A percentile compares a stretch with the other conserved stretches of the same genome.
Conservation (phyloP, 225 moss, liverwort and hornwort species). For the Sphagnum tenellum region DNA sequence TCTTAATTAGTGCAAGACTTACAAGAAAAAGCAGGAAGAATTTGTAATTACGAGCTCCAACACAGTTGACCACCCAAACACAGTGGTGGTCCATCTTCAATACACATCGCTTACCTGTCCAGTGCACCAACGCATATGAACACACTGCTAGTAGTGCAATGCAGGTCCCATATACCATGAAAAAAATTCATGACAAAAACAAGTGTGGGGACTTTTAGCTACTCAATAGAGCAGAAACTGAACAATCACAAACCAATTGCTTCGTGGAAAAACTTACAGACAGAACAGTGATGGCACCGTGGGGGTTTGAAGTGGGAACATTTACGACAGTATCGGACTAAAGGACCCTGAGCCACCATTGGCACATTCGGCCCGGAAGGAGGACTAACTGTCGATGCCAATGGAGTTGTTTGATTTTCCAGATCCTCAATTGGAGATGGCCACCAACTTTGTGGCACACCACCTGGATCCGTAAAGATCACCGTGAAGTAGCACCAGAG, state of each 20-base stretch:
- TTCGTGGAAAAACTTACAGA: slow-evolving; percentile 34
- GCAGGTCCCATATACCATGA: too few relatives aligned
- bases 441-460: slow-evolving; percentile 78
- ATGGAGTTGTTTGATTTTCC: slow-evolving; percentile 54
- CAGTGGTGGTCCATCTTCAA: slow-evolving; percentile 99
- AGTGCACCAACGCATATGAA: not conserved
- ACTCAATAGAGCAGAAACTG: too few relatives aligned
- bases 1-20: not conserved
- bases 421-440: slow-evolving; percentile 63
- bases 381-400: slow-evolving; percentile 34
- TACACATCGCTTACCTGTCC: slow-evolving; percentile 68
- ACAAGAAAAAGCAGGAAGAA: slow-evolving; percentile 86
- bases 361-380: slow-evolving; percentile 42
- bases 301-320: slow-evolving; percentile 97
- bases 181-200: too few relatives aligned
- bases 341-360: slow-evolving; percentile 32
- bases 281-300: slow-evolving; percentile 94
- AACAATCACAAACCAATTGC: too few relatives aligned
- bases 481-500: slow-evolving; percentile 95
- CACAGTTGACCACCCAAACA: slow-evolving; percentile 97
- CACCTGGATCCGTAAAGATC: slow-evolving; percentile 90
- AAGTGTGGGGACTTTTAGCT: too few relatives aligned
- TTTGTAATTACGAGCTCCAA: slow-evolving; percentile 92
- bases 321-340: slow-evolving; percentile 73
- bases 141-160: too few relatives aligned